Evolutionary conservation across 768 basidiomycete species (phyloP).

Genomic region (Amanita brunnescens): DNA sequence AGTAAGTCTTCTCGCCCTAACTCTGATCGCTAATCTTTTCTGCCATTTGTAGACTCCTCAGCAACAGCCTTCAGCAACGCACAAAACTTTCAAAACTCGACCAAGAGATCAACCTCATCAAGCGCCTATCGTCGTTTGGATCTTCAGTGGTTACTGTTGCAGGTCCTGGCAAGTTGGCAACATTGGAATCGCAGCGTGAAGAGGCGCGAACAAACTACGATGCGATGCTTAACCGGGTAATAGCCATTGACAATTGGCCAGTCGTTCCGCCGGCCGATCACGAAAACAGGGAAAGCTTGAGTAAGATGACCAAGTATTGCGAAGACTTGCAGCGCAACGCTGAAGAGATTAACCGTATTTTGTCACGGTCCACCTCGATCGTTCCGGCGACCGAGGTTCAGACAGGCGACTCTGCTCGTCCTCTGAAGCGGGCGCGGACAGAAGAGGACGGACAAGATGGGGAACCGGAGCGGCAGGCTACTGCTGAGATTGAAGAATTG

Average conservation of each 20-base stretch:
- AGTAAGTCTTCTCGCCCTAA: constrained; percentile 9
- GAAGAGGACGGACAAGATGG: constrained; percentile 9
- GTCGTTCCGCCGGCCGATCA: constrained; percentile 14
- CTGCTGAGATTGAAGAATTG: constrained; percentile 14
- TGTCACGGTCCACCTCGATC: constrained; percentile 1
- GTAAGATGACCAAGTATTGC: constrained; percentile 15
- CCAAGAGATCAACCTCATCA: constrained; percentile 11
- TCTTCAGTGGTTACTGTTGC: constrained; percentile 8
- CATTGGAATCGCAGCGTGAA: constrained; percentile 15
- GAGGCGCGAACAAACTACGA: constrained; percentile 14
- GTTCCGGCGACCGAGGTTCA: constrained; percentile 1
- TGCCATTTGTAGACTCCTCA: constrained; percentile 6
- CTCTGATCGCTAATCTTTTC: background rate
- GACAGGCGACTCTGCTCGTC: constrained; percentile 14
- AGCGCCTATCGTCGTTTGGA: constrained; percentile 11
- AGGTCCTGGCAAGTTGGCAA: constrained; percentile 13
- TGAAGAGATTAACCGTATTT: constrained; percentile 14
- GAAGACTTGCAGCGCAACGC: constrained; percentile 16
- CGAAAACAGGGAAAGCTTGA: constrained; percentile 12
- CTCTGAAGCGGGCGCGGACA: constrained; percentile 23
- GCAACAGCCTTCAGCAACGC: constrained; percentile 7
- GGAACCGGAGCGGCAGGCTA: constrained; percentile 1
- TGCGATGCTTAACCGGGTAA: constrained; percentile 11
- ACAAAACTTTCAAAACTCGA: constrained; percentile 12
- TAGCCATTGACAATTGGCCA: constrained; percentile 22